Base-by-base conservation (phyloP, 192 early-diverging fungal genomes). In the Gonapodya prolifera region DNA sequence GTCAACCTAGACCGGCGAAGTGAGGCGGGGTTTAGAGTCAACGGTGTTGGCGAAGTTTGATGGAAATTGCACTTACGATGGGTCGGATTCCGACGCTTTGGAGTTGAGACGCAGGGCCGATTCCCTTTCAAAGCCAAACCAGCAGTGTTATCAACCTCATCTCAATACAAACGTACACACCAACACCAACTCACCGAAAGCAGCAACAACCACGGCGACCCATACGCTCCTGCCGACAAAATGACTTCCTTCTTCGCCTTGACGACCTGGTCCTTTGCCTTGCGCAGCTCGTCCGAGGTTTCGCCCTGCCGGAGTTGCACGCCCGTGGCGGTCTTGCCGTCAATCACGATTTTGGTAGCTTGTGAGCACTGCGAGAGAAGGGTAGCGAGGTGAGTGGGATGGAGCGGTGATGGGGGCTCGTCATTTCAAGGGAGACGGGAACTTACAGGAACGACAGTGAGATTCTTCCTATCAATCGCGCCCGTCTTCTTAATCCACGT, bases 201-300 rank as follows among this genome's bases (percentile, higher is more conserved):
- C 2, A 82, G 76, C 30, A 85, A 79, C 2, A 85, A 32, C 0
- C 33, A 34, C 1, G 84, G 84, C 1, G 83, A 78, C 2, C 74
- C 34, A 23, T 82, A 73, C 0, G 79, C 76, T n/a, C 84, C 84
- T 0, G 79, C 80, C 30, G 81, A 80, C 23, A 85, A 77, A 8
- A 85, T 78, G 13, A 85, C 81, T 30, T 86, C 84, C 31, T 73
- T 73, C 71, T 32, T 16, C 71, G 71, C 71, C 18, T 73, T 30
- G 8, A 73, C 71, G 18, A 32, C 71, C 71, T 73, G 71, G 31
- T 73, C 71, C 31, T 18, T 18, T 29, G 71, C 71, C 28, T 73
- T 73, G 8, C 32, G 18, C 71, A 73, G 18, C 31, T 73, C 71
- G 31, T 18, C 71, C 31, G 31, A 2, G 28, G 16, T 73, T 18